Percentiles rank a stretch among this genome's conserved stretches.
Conservation (phyloP, 2,329 filamentous ascomycete species). For the Colletotrichum eleusines region DNA sequence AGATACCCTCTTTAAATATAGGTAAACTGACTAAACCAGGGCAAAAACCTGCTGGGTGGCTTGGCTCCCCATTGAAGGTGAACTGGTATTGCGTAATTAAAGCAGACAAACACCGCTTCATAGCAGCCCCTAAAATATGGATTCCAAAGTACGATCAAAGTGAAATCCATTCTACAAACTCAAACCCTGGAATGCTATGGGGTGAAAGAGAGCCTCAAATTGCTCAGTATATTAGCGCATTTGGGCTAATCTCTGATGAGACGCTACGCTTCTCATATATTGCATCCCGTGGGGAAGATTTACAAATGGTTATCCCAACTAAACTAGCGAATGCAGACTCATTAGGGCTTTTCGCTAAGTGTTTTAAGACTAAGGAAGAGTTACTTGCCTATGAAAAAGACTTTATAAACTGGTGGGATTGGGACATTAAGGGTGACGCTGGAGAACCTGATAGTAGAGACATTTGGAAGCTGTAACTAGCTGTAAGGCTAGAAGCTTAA, state of each 20-base stretch:
- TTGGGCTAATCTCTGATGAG: neutral
- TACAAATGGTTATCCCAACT: neutral
- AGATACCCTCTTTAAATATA: neutral
- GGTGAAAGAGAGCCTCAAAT: neutral
- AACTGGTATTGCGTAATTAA: neutral
- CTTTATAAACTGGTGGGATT: neutral
- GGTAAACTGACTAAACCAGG: neutral
- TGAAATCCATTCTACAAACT: neutral
- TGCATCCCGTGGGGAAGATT: neutral
- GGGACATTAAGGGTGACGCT: neutral
- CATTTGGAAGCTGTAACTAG: no score
- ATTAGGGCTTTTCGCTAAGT: neutral
- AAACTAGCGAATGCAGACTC: neutral
- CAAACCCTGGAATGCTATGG: neutral
- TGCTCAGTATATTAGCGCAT: neutral
- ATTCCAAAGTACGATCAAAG: neutral
- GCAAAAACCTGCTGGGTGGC: neutral
- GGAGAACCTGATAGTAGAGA: neutral
- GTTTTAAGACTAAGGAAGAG: neutral
- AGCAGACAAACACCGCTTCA: neutral
- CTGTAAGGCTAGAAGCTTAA: no score
- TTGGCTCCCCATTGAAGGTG: neutral
- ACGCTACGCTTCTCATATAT: neutral
- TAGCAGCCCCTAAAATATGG: neutral
- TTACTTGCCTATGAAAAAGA: neutral